Conservation (phyloP, 2,329 filamentous ascomycete genomes). For the Microcyclosporella mali region DNA sequence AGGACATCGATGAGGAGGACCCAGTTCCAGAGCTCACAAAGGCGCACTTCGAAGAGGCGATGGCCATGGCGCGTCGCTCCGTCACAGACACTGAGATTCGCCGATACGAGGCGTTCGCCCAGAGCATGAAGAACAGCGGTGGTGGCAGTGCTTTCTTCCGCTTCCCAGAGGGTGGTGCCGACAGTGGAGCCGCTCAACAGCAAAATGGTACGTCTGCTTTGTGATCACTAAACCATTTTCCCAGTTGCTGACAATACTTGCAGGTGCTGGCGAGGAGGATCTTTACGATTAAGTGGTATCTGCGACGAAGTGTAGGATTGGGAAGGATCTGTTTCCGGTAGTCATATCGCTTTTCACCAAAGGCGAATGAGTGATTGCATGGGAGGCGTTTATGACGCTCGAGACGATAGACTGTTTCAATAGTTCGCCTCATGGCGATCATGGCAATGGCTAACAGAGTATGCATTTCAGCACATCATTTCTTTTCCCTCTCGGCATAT, state of each 20-base stretch:
- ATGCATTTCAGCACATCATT: background rate
- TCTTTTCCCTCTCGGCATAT: too few species aligned
- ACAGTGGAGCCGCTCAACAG: conserved; percentile 34
- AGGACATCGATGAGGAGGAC: conserved; percentile 70
- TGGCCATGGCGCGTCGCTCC: conserved; percentile 87
- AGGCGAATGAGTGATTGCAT: conserved; percentile 5
- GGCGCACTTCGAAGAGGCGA: conserved; percentile 97
- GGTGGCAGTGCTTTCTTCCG: conserved; percentile 91
- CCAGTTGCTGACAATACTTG: conserved; percentile 11
- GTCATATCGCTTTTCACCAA: conserved; percentile 5
- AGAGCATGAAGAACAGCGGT: conserved; percentile 98
- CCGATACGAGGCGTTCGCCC: conserved; percentile 95
- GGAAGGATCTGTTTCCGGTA: conserved; percentile 6
- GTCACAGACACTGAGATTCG: conserved; percentile 96
- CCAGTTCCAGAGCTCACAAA: conserved; percentile 93
- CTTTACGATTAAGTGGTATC: conserved; percentile 70
- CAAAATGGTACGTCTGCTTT: conserved; percentile 31
- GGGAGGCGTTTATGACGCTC: conserved; percentile 10
- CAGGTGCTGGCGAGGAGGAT: conserved; percentile 87
- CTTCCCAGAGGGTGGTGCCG: conserved; percentile 63
- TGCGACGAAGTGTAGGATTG: conserved; percentile 6
- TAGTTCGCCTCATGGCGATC: conserved; percentile 13
- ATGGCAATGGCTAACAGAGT: conserved; percentile 1
- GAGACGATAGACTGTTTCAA: conserved; percentile 15
- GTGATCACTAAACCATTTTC: too few species aligned